These are phyloP conservation scores for Phytopythium boreale DNA, from an alignment of 352 stramenopile genomes.

Conservation along the genomic window DNA sequence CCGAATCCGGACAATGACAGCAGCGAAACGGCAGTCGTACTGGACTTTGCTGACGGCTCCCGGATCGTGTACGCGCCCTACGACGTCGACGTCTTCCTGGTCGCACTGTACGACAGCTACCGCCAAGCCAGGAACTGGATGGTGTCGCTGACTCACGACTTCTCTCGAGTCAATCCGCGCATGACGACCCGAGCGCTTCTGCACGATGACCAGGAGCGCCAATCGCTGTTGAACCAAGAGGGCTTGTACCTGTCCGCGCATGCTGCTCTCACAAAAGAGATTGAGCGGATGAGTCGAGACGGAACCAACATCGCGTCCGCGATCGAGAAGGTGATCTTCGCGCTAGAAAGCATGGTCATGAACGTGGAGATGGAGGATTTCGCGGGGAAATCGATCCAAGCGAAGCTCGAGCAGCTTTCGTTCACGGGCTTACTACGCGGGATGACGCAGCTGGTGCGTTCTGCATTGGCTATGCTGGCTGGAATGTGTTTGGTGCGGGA, in stretches of 20 bases:
- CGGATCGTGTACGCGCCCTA: slow-evolving; percentile 57
- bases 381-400: slow-evolving; percentile 33
- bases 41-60: slow-evolving; percentile 68
- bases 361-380: slow-evolving; percentile 71
- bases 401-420: slow-evolving; percentile 51
- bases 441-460: slow-evolving; percentile 59
- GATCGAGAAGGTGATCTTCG: slow-evolving; percentile 64
- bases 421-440: slow-evolving; percentile 50
- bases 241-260: slow-evolving; percentile 60
- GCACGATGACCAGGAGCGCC: slow-evolving; percentile 42
- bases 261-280: slow-evolving; percentile 46
- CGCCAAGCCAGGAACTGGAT: slow-evolving; percentile 55
- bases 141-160: slow-evolving; percentile 60
- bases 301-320: slow-evolving; percentile 31
- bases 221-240: slow-evolving; percentile 59
- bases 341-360: slow-evolving; percentile 70
- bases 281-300: slow-evolving; percentile 55
- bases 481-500: not conserved
- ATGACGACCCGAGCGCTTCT: slow-evolving; percentile 54
- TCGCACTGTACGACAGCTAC: slow-evolving; percentile 69
- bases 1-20: slow-evolving; percentile 24
- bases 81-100: slow-evolving; percentile 58
- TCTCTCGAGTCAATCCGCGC: slow-evolving; percentile 61
- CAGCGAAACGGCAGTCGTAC: slow-evolving; percentile 37
- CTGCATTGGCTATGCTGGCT: not conserved